Evolutionary conservation across 2,329 filamentous ascomycete genomes (phyloP).

Genomic region (Cercospora zeae-maydis): DNA sequence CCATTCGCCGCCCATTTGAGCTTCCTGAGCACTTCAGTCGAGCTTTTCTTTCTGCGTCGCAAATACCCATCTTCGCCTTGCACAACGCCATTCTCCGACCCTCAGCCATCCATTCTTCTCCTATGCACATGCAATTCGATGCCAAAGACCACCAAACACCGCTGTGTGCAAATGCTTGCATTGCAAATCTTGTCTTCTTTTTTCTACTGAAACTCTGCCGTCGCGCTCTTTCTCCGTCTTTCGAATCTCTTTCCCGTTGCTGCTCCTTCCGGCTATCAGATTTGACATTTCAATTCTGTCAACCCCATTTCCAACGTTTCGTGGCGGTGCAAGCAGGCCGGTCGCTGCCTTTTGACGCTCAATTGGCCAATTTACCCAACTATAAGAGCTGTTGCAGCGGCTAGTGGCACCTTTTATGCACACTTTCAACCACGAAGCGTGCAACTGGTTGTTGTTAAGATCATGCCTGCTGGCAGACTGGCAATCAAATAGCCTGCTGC

Average conservation of each 20-base stretch:
- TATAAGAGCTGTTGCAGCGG: too few species aligned
- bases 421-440: neutral
- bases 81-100: neutral
- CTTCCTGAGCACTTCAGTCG: constrained; percentile 4
- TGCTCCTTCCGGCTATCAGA: too few species aligned
- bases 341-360: too few species aligned
- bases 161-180: neutral
- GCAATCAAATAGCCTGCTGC: neutral
- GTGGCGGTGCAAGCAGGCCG: too few species aligned
- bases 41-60: neutral
- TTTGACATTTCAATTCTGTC: too few species aligned
- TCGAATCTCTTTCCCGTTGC: too few species aligned
- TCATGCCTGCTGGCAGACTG: neutral
- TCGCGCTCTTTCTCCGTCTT: neutral
- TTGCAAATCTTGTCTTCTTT: neutral
- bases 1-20: neutral
- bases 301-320: too few species aligned
- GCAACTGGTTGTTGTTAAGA: neutral
- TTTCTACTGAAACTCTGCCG: neutral
- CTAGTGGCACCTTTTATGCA: neutral
- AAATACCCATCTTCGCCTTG: neutral
- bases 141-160: neutral
- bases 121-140: neutral
- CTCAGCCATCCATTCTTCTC: neutral
- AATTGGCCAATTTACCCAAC: too few species aligned